A percentile compares a stretch with the other conserved stretches of the same genome.
Evolutionary conservation across 1,284 basidiomycete species (phyloP).

Genomic region (Ganoderma multipileum): DNA sequence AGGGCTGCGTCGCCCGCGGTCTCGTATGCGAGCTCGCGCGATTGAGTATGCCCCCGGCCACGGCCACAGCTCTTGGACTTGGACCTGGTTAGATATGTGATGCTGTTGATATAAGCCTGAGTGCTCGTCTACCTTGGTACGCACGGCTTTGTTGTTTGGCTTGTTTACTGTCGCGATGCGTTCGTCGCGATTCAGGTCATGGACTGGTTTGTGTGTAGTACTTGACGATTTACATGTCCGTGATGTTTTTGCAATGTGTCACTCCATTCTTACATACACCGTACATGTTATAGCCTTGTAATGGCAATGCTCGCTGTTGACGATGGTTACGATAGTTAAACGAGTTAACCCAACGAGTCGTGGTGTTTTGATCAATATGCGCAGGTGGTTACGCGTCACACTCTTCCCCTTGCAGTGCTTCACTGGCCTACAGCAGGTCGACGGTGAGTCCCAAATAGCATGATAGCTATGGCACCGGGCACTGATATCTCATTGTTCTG

Average conservation of each 20-base stretch:
- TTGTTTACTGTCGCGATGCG: not conserved
- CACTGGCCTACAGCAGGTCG: not conserved
- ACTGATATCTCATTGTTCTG: not conserved
- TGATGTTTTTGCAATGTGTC: not conserved
- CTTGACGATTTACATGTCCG: conserved; percentile 1
- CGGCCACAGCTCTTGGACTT: not conserved
- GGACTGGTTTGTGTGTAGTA: not conserved
- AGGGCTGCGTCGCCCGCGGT: conserved; percentile 30
- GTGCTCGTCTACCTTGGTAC: not conserved
- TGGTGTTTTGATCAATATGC: not conserved
- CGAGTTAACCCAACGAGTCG: not conserved
- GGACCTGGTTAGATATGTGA: not conserved
- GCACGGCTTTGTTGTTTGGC: conserved; percentile 15
- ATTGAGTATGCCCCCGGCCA: conserved; percentile 1
- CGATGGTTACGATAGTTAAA: not conserved
- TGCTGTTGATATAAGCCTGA: not conserved
- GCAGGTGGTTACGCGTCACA: not conserved
- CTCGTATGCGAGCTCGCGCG: conserved; percentile 34
- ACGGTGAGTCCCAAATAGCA: not conserved
- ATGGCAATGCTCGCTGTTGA: not conserved
- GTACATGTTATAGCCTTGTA: not conserved
- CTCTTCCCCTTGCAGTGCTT: not conserved
- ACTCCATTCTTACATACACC: not conserved
- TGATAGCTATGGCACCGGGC: not conserved
- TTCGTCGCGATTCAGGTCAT: not conserved